Evolutionary conservation across 2,329 filamentous ascomycete genomes (phyloP).

Genomic region (Ophiocordyceps robertsii): DNA sequence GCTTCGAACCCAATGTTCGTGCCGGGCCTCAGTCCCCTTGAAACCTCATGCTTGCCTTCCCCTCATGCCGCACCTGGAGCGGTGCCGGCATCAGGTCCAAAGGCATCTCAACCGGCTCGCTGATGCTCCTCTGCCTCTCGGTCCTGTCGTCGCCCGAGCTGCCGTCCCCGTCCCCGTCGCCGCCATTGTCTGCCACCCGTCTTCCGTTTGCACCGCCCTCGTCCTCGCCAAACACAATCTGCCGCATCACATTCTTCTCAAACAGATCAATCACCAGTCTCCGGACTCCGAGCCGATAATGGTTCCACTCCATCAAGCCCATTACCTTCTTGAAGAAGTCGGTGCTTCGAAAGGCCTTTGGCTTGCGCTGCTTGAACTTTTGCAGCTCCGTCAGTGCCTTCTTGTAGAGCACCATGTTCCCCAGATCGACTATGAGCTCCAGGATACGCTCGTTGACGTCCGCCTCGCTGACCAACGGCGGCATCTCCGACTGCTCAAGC

Average conservation of each 20-base stretch:
- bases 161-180: slow-evolving; percentile 44
- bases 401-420: slow-evolving; percentile 87
- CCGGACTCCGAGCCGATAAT: slow-evolving; percentile 75
- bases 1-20: too few relatives aligned
- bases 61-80: slow-evolving; percentile 16
- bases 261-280: slow-evolving; percentile 90
- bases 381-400: slow-evolving; percentile 71
- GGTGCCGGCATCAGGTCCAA: slow-evolving; percentile 20
- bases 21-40: neutral
- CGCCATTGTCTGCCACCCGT: slow-evolving; percentile 23
- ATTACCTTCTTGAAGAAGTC: slow-evolving; percentile 77
- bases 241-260: slow-evolving; percentile 74
- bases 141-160: slow-evolving; percentile 40
- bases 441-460: slow-evolving; percentile 67
- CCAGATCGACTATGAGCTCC: slow-evolving; percentile 73
- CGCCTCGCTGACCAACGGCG: slow-evolving; percentile 39
- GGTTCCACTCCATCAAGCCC: slow-evolving; percentile 72
- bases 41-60: neutral
- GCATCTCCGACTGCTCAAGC: slow-evolving; percentile 26
- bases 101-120: slow-evolving; percentile 24
- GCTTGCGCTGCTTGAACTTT: slow-evolving; percentile 64
- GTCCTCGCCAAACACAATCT: slow-evolving; percentile 60
- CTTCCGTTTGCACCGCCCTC: slow-evolving; percentile 36
- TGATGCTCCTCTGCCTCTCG: slow-evolving; percentile 43
- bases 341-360: slow-evolving; percentile 60